Percentiles rank a stretch among this genome's conserved stretches.
phyloP scores from a whole-genome alignment of 331 rosid species.

The Acacia concinna region DNA sequence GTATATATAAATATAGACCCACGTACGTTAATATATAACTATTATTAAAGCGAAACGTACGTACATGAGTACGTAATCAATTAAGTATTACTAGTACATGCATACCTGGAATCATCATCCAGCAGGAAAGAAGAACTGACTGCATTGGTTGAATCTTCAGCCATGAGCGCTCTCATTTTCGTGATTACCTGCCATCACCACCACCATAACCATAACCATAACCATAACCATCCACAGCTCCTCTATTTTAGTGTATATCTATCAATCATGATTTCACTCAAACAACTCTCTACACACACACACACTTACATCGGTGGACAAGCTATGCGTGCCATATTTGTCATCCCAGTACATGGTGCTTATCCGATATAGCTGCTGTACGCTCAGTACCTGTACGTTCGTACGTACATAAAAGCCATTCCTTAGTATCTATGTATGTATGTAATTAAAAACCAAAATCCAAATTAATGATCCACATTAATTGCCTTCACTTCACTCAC shows the following conservation, averaged over 20 bases:
- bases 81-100: too few species aligned
- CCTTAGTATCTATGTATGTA: too few species aligned
- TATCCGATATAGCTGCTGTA: constrained; percentile 84
- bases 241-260: too few species aligned
- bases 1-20: too few species aligned
- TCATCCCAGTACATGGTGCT: constrained; percentile 97
- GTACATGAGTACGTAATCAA: too few species aligned
- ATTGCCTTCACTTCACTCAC: constrained; percentile 38
- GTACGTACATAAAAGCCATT: too few species aligned
- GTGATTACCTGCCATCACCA: constrained; percentile 59
- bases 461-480: too few species aligned
- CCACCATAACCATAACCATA: background rate
- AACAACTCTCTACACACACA: constrained; percentile 54
- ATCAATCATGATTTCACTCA: constrained; percentile 21
- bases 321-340: constrained; percentile 87
- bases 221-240: too few species aligned
- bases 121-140: constrained; percentile 86
- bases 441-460: too few species aligned
- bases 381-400: constrained; percentile 90
- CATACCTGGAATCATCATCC: constrained; percentile 90
- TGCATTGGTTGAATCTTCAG: constrained; percentile 86
- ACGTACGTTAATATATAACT: too few species aligned
- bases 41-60: too few species aligned
- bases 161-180: constrained; percentile 85
- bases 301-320: constrained; percentile 79